A percentile compares a stretch with the other conserved stretches of the same genome.
These are phyloP conservation scores for Lentinula detonsa DNA, from an alignment of 768 basidiomycete genomes.

Conservation along the genomic window DNA sequence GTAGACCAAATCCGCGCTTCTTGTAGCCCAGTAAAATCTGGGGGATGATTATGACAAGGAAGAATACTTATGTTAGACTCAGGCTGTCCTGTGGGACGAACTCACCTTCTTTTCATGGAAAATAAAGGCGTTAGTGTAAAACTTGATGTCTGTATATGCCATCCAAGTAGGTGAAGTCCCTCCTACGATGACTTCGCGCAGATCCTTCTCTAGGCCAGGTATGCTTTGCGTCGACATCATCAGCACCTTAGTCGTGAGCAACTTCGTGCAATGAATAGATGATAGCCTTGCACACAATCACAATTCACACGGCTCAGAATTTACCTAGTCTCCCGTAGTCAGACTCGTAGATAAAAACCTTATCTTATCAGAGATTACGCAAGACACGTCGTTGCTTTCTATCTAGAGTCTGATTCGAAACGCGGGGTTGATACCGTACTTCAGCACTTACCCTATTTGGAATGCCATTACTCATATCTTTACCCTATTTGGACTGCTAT, in stretches of 20 bases:
- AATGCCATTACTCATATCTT: too few species aligned
- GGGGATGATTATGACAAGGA: neutral
- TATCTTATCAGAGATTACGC: too few species aligned
- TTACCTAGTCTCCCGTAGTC: too few species aligned
- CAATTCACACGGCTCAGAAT: too few species aligned
- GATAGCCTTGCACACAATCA: too few species aligned
- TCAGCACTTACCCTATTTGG: too few species aligned
- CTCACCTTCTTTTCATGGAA: conserved; percentile 44
- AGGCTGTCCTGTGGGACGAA: neutral
- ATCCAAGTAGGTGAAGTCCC: conserved; percentile 46
- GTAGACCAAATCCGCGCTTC: conserved; percentile 70
- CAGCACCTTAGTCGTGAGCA: neutral
- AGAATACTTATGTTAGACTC: too few species aligned
- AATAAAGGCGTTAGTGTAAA: conserved; percentile 72
- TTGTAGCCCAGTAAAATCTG: conserved; percentile 72
- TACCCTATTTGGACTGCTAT: too few species aligned
- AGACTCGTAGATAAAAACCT: too few species aligned
- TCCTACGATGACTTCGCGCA: conserved; percentile 15
- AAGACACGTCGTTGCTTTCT: too few species aligned
- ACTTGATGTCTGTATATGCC: conserved; percentile 29
- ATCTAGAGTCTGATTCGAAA: too few species aligned
- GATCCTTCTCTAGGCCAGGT: conserved; percentile 1
- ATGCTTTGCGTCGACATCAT: neutral
- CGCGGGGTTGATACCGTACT: too few species aligned
- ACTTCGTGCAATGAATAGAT: neutral